Evolutionary conservation across 176 grass and related monocot genomes (phyloP).

Genomic region (Carex parvula): DNA sequence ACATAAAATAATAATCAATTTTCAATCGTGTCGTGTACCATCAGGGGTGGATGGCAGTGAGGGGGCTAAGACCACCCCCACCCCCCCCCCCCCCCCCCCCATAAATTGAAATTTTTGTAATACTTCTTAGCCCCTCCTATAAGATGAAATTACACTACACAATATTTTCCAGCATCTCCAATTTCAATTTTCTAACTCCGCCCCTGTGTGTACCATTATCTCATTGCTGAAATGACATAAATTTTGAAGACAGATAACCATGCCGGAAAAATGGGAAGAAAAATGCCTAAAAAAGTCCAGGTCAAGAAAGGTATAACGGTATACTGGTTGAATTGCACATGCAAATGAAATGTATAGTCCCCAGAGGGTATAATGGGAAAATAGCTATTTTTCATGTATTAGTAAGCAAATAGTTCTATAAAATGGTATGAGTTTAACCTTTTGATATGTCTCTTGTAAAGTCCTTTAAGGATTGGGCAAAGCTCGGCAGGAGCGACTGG

Average conservation of each 20-base stretch:
- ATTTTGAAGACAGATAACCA: neutral
- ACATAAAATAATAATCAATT: neutral
- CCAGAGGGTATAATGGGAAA: neutral
- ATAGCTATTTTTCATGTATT: neutral
- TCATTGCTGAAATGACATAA: neutral
- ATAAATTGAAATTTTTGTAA: too few species aligned
- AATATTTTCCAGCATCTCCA: too few species aligned
- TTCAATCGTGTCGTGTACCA: neutral
- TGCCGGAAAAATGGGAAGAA: neutral
- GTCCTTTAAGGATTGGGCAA: conserved; percentile 86
- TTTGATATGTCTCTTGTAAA: conserved; percentile 83
- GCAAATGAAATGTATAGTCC: neutral
- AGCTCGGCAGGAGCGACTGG: conserved; percentile 85
- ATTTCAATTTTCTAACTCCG: too few species aligned
- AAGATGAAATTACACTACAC: too few species aligned
- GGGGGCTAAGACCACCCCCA: too few species aligned
- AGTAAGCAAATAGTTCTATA: neutral
- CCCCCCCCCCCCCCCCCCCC: too few species aligned
- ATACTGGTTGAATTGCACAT: neutral
- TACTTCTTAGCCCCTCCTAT: too few species aligned
- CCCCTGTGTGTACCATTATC: neutral
- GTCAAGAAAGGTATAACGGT: neutral
- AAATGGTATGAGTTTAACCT: conserved; percentile 40
- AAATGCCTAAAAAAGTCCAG: neutral
- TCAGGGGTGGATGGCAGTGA: too few species aligned